Base-by-base conservation (phyloP, 1,284 basidiomycete species). In the Irpex rosettiformis region DNA sequence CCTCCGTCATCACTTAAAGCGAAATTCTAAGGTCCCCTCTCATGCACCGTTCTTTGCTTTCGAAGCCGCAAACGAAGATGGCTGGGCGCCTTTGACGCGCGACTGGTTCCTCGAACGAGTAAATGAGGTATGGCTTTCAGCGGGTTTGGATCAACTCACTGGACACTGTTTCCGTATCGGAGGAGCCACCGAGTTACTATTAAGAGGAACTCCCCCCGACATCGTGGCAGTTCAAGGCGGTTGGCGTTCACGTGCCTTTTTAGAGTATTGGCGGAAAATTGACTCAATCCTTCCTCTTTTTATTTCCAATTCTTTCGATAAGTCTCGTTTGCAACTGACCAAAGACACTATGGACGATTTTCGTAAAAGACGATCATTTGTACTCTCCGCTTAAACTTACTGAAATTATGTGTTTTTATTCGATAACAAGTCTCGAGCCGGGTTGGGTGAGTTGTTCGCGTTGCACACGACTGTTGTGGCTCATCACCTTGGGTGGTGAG, bases 131-230 rank as follows among this genome's bases (percentile, higher is more conserved):
- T 73, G 70, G 70, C 16, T 10, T 0, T 29, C 21, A 0, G 64
- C 64, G 0, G 66, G 64, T 0, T 52, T 72, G n/a, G n/a, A 7
- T 54, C 61, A 6, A 24, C 56, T 72, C 4, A 55, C 63, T 0
- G 72, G 74, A 1, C 75, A 77, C 53, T 64, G 66, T 33, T 77
- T 77, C 54, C 66, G 69, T 7, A 76, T 76, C 47, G 55, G 55
- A 16, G 55, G 55, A 18, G 43, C 55, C 4, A 48, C 71, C 0
- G 67, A 74, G 21, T 64, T 75, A 0, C 68, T 78, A 0, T 59
- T 73, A 0, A 51, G 55, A 0, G 75, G 77, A 4, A 67, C 70
- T 3, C 62, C 67, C 4, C 71, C 72, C 0, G 70, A 77, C 21
- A 58, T 77, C 0, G 73, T 78, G 0, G 64, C 66, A 0, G 61